Conservation (phyloP, 257 asterid species). For the Fraxinus cuspidata region DNA sequence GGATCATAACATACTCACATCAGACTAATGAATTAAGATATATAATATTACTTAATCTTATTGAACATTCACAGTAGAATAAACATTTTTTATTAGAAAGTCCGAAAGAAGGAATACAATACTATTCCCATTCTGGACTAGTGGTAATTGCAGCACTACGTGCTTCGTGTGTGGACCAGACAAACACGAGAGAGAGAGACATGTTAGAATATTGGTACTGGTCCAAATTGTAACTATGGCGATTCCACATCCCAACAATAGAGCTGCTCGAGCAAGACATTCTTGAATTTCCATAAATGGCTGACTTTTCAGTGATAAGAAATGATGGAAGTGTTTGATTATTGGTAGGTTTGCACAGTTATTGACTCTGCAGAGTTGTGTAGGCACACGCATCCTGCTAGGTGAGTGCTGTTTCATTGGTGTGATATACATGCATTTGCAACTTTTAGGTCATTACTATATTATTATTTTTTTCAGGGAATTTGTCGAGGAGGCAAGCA, state of each 20-base stretch:
- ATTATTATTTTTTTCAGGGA: constrained; percentile 49
- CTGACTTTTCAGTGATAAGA: constrained; percentile 7
- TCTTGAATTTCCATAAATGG: background rate
- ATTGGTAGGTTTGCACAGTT: constrained; percentile 83
- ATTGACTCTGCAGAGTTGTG: constrained; percentile 92
- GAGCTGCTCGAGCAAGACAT: background rate
- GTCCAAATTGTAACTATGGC: background rate
- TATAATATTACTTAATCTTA: background rate
- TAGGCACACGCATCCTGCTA: constrained; percentile 95
- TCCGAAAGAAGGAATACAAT: background rate
- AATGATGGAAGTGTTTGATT: constrained; percentile 18
- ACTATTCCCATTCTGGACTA: background rate
- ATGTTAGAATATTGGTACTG: background rate
- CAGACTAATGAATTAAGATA: background rate
- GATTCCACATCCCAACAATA: background rate
- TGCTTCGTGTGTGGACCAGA: background rate
- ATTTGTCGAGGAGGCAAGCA: constrained; percentile 76
- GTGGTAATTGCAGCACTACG: background rate
- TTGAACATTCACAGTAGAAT: background rate
- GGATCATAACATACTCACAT: background rate
- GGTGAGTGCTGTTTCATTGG: constrained; percentile 45
- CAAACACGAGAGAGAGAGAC: background rate
- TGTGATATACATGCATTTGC: background rate
- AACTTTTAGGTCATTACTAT: constrained; percentile 9
- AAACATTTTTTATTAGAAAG: background rate